Conservation (phyloP, 768 basidiomycete genomes). For the Roridomyces roridus region DNA sequence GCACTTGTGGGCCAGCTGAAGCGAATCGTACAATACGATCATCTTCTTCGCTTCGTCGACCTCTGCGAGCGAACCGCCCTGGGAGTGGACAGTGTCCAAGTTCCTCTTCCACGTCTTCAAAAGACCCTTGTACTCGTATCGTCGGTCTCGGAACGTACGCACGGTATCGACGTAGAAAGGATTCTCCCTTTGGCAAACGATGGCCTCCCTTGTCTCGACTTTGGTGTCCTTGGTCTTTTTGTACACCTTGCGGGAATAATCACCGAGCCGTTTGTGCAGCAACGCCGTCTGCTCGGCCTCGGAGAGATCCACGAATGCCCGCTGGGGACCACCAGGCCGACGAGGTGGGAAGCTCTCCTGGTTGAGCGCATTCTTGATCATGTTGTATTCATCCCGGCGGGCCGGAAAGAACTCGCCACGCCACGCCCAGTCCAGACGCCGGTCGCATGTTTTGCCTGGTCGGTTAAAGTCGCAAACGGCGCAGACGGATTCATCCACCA, state of each 20-base stretch:
- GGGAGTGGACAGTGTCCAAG: slow-evolving; percentile 74
- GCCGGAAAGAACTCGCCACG: slow-evolving; percentile 98
- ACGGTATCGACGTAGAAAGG: slow-evolving; percentile 99
- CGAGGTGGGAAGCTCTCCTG: slow-evolving; percentile 92
- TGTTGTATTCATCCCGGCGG: slow-evolving; percentile 96
- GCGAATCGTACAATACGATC: slow-evolving; percentile 97
- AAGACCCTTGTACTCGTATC: slow-evolving; percentile 98
- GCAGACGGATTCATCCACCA: slow-evolving; percentile 95
- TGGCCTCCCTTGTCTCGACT: slow-evolving; percentile 90
- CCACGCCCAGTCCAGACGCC: slow-evolving; percentile 97
- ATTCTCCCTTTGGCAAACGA: slow-evolving; percentile 97
- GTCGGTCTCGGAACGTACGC: slow-evolving; percentile 93
- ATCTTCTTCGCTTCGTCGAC: slow-evolving; percentile 98
- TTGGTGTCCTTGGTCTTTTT: slow-evolving; percentile 98
- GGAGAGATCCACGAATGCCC: slow-evolving; percentile 85
- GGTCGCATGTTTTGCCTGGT: slow-evolving; percentile 93
- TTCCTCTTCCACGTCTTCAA: slow-evolving; percentile 99
- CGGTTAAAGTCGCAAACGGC: slow-evolving; percentile 99
- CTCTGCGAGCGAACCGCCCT: slow-evolving; percentile 79
- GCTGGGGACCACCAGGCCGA: slow-evolving; percentile 70
- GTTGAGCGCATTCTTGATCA: slow-evolving; percentile 97
- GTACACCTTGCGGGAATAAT: slow-evolving; percentile 98
- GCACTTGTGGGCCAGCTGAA: slow-evolving; percentile 99
- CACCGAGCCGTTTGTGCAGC: slow-evolving; percentile 94
- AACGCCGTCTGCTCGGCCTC: slow-evolving; percentile 89